Conservation (phyloP, 2,329 filamentous ascomycete genomes). For the Sporothrix mexicana region DNA sequence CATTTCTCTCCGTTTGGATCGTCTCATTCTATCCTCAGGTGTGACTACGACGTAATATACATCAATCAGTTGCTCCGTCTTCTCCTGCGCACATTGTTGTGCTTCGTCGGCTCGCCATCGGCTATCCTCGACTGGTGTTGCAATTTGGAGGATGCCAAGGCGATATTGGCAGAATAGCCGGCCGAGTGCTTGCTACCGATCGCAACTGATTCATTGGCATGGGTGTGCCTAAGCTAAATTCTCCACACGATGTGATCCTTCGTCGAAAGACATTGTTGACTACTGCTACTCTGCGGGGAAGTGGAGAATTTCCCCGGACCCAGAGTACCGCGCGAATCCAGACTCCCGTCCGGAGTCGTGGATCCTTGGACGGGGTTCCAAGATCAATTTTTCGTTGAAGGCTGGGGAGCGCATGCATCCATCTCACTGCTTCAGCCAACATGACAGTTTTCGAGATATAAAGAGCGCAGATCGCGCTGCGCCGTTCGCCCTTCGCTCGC, state of each 20-base stretch:
- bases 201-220: background rate
- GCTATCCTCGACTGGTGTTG: background rate
- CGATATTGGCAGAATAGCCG: background rate
- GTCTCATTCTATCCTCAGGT: no score
- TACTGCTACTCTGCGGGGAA: background rate
- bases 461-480: no score
- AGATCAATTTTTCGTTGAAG: no score
- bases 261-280: no score
- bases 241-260: background rate
- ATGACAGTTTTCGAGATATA: background rate
- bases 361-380: background rate
- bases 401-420: background rate
- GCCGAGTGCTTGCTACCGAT: no score
- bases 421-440: no score
- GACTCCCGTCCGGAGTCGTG: conserved; percentile 17
- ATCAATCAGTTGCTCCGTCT: no score
- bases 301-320: background rate
- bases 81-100: no score
- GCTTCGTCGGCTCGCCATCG: conserved; percentile 16
- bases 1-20: no score
- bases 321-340: conserved; percentile 15
- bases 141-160: background rate
- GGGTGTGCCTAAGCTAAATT: background rate
- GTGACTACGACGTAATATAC: no score
- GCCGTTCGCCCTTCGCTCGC: no score